These are phyloP conservation scores for Lentinula raphanica DNA, from an alignment of 768 basidiomycete genomes.

Conservation along the genomic window DNA sequence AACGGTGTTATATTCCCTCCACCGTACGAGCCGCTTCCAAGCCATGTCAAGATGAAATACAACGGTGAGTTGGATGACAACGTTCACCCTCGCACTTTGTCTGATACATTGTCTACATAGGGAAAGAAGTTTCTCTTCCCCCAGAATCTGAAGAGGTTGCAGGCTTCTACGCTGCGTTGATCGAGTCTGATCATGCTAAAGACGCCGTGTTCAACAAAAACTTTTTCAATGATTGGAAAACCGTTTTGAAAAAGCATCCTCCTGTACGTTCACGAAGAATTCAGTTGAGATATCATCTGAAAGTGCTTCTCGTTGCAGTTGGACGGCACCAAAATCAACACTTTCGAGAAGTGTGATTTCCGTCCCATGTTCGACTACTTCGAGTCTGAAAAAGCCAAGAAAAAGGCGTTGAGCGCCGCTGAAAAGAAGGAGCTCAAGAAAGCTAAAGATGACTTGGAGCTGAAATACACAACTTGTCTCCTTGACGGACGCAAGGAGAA, in stretches of 20 bases:
- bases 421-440: constrained; percentile 93
- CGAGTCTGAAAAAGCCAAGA: constrained; percentile 88
- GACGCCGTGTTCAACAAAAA: constrained; percentile 89
- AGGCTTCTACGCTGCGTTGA: constrained; percentile 88
- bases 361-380: constrained; percentile 91
- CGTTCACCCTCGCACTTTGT: not conserved
- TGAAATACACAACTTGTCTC: constrained; percentile 78
- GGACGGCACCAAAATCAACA: constrained; percentile 68
- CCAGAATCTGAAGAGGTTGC: constrained; percentile 93
- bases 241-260: constrained; percentile 71
- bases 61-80: constrained; percentile 51
- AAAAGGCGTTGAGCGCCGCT: constrained; percentile 76
- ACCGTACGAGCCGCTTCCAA: constrained; percentile 82
- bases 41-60: constrained; percentile 88
- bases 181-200: constrained; percentile 89
- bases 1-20: constrained; percentile 94
- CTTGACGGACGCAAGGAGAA: constrained; percentile 97
- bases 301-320: constrained; percentile 34
- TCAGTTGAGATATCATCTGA: not conserved
- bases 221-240: constrained; percentile 90
- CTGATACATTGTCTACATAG: constrained; percentile 32
- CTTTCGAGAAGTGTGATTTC: constrained; percentile 86
- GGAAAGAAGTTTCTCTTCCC: constrained; percentile 72
- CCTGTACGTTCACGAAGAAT: constrained; percentile 55
- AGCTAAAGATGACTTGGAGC: constrained; percentile 77